These are phyloP conservation scores for Colletotrichum kahawae DNA, from an alignment of 2,329 filamentous ascomycete genomes.

Conservation along the genomic window DNA sequence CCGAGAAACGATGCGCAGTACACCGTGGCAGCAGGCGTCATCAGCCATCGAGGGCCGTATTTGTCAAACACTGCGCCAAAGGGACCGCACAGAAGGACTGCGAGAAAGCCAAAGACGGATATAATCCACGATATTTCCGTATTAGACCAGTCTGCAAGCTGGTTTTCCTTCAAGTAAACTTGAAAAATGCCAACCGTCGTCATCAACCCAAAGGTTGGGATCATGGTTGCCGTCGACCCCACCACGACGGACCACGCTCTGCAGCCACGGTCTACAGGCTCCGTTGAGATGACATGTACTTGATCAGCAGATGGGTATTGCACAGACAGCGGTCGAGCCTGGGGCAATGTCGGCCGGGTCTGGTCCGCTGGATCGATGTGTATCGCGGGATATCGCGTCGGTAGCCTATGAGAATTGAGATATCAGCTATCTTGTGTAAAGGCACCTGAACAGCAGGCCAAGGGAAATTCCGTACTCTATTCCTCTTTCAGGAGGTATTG, in stretches of 20 bases:
- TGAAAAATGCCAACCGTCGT: conserved; percentile 33
- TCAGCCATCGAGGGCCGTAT: conserved; percentile 21
- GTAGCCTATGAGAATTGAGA: not conserved
- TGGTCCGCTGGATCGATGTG: conserved; percentile 26
- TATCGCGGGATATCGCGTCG: not conserved
- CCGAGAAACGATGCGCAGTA: conserved; percentile 31
- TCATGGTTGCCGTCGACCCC: conserved; percentile 6
- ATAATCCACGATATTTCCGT: conserved; percentile 31
- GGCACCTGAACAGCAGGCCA: not conserved
- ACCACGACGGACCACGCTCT: conserved; percentile 9
- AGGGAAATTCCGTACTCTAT: not conserved
- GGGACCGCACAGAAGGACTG: conserved; percentile 27
- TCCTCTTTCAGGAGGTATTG: not conserved
- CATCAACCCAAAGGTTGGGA: conserved; percentile 31
- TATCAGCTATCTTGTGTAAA: not conserved
- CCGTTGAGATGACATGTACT: conserved; percentile 28
- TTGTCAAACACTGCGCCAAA: conserved; percentile 29
- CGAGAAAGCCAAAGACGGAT: conserved; percentile 31
- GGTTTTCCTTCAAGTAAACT: conserved; percentile 29
- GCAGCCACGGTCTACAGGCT: conserved; percentile 9
- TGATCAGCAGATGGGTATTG: not conserved
- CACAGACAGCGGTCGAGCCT: not conserved
- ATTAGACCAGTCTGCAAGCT: conserved; percentile 24
- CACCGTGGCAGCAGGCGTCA: conserved; percentile 24
- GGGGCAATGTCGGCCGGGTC: conserved; percentile 22